These are phyloP conservation scores for Carex parvula DNA, from an alignment of 176 grass and related monocot species.

Conservation along the genomic window DNA sequence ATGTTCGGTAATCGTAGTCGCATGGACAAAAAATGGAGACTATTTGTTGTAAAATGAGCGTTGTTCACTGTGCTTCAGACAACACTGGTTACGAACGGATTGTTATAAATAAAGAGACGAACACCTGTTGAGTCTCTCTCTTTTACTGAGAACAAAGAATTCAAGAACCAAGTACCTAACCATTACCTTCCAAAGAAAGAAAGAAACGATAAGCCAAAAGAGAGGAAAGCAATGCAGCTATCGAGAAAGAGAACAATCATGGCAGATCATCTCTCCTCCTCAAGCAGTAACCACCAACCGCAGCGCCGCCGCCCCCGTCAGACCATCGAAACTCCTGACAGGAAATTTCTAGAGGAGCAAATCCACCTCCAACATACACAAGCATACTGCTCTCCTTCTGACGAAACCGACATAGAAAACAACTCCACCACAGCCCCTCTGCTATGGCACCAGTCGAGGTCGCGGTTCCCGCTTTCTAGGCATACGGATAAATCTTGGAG, in stretches of 20 bases:
- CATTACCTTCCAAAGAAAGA: neutral
- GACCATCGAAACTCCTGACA: neutral
- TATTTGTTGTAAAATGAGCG: neutral
- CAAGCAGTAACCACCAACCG: constrained; percentile 13
- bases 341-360: neutral
- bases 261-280: constrained; percentile 10
- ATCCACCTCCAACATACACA: neutral
- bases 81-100: neutral
- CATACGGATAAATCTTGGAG: neutral
- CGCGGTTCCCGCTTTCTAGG: neutral
- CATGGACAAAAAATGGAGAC: neutral
- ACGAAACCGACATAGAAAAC: neutral
- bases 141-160: constrained; percentile 16
- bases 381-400: neutral
- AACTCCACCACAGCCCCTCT: constrained; percentile 1
- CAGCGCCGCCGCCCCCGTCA: neutral
- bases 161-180: constrained; percentile 1
- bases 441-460: neutral
- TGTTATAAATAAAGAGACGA: constrained; percentile 21
- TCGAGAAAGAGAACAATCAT: constrained; percentile 22
- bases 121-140: neutral
- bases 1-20: neutral
- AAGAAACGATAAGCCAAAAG: neutral
- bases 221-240: constrained; percentile 7
- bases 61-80: constrained; percentile 2